Conservation (phyloP, 345 rosid genomes). For the Pistacia integerrima region DNA sequence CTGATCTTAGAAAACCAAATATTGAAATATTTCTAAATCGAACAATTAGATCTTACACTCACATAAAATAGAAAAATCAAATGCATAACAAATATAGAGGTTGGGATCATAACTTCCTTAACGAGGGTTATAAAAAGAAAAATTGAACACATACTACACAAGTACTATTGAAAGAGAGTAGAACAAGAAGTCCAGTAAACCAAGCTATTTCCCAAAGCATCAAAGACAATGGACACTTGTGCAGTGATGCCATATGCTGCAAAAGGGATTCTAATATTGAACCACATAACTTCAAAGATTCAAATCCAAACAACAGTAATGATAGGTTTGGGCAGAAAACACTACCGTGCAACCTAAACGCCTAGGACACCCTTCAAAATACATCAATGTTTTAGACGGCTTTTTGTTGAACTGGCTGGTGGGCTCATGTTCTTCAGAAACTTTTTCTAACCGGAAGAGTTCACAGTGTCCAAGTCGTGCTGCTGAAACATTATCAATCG, state of each 20-base stretch:
- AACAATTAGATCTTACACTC: conserved; percentile 13
- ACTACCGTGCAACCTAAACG: conserved; percentile 98
- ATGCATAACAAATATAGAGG: neutral
- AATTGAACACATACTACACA: neutral
- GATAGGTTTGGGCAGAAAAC: conserved; percentile 12
- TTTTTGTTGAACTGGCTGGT: conserved; percentile 65
- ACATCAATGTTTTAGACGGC: conserved; percentile 93
- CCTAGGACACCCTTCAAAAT: conserved; percentile 98
- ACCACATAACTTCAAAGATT: conserved; percentile 6
- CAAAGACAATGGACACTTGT: neutral
- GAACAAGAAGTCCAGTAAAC: neutral
- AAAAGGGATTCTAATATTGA: neutral
- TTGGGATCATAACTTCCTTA: neutral
- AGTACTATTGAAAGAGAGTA: neutral
- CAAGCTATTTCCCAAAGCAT: neutral
- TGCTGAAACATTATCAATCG: conserved; percentile 61
- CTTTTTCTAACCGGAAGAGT: conserved; percentile 71
- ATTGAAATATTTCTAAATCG: neutral
- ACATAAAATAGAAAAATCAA: conserved; percentile 7
- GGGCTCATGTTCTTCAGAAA: conserved; percentile 76
- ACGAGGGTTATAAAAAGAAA: neutral
- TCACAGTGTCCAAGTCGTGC: conserved; percentile 84
- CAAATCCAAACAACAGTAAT: neutral
- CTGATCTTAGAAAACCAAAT: conserved; percentile 24
- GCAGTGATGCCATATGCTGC: neutral